Percentiles rank a stretch among this genome's conserved stretches.
These are phyloP conservation scores for Mycosarcoma mackinlayi DNA, from an alignment of 1,284 basidiomycete species.

Conservation along the genomic window DNA sequence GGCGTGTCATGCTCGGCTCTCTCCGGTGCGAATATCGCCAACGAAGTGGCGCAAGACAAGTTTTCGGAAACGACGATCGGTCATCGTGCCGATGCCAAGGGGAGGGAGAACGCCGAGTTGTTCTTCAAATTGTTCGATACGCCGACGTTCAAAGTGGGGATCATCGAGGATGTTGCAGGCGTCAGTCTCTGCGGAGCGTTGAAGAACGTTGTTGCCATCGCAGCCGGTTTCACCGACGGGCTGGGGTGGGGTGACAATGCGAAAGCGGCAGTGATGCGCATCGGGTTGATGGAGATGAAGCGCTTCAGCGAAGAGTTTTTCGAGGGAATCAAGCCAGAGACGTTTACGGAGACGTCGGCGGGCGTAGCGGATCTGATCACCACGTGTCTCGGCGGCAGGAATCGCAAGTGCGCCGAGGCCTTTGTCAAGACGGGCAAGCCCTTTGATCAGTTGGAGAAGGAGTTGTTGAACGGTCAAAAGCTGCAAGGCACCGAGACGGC, in stretches of 20 bases:
- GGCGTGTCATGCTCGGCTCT: constrained; percentile 72
- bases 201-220: constrained; percentile 74
- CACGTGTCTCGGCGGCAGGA: constrained; percentile 73
- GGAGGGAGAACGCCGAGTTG: constrained; percentile 49
- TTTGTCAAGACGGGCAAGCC: constrained; percentile 72
- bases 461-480: constrained; percentile 74
- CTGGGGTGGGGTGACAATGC: constrained; percentile 73
- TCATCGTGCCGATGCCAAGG: constrained; percentile 69
- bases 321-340: constrained; percentile 71
- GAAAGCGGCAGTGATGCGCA: constrained; percentile 75
- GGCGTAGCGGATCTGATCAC: constrained; percentile 75
- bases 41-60: constrained; percentile 72
- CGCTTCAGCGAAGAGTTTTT: constrained; percentile 73
- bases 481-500: constrained; percentile 73
- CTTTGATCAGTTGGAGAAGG: constrained; percentile 72
- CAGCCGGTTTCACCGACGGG: constrained; percentile 73
- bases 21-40: constrained; percentile 74
- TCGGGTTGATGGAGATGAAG: constrained; percentile 69
- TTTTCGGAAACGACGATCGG: constrained; percentile 74
- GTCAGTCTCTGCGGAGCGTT: constrained; percentile 74
- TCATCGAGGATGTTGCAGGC: constrained; percentile 73
- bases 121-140: constrained; percentile 71
- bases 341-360: constrained; percentile 72
- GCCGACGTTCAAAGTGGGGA: constrained; percentile 71
- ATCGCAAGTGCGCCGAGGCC: constrained; percentile 72